These are phyloP conservation scores for Pseudozyma tsukubaensis DNA, from an alignment of 1,284 basidiomycete genomes.

Conservation along the genomic window DNA sequence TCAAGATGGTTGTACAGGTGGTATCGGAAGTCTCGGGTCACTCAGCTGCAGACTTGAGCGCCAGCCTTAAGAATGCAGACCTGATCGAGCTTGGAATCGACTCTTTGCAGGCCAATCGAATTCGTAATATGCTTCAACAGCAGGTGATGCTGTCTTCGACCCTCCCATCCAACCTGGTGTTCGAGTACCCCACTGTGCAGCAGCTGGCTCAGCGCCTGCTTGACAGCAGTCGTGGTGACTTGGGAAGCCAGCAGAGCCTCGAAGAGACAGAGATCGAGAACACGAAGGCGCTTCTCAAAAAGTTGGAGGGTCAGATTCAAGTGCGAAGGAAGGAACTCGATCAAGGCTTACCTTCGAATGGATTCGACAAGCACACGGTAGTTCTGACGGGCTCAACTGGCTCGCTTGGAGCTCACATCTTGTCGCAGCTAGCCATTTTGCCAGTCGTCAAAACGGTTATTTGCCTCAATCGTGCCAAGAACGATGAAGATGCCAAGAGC, in stretches of 20 bases:
- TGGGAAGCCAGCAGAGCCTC: not conserved
- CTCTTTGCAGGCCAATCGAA: constrained; percentile 73
- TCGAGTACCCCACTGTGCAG: constrained; percentile 70
- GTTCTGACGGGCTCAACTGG: constrained; percentile 55
- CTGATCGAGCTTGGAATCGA: constrained; percentile 73
- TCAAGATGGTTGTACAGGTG: constrained; percentile 4
- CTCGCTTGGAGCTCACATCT: constrained; percentile 38
- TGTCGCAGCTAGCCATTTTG: constrained; percentile 25
- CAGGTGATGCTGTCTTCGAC: constrained; percentile 2
- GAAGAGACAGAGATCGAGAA: constrained; percentile 58
- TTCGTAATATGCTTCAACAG: constrained; percentile 67
- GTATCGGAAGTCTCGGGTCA: constrained; percentile 42
- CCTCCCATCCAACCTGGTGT: constrained; percentile 70
- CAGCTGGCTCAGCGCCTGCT: constrained; percentile 61
- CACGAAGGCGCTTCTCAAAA: not conserved
- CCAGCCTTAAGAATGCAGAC: constrained; percentile 49
- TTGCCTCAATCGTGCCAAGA: constrained; percentile 25
- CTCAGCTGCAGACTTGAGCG: not conserved
- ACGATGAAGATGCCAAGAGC: constrained; percentile 18
- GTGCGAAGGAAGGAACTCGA: not conserved
- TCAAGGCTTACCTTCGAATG: not conserved
- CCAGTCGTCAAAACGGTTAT: constrained; percentile 7
- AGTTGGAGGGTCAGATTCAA: constrained; percentile 7
- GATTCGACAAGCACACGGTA: constrained; percentile 6
- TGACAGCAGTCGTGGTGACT: not conserved